These are phyloP conservation scores for Candida dubliniensis DNA, from an alignment of 1,139 yeast species.

Conservation along the genomic window DNA sequence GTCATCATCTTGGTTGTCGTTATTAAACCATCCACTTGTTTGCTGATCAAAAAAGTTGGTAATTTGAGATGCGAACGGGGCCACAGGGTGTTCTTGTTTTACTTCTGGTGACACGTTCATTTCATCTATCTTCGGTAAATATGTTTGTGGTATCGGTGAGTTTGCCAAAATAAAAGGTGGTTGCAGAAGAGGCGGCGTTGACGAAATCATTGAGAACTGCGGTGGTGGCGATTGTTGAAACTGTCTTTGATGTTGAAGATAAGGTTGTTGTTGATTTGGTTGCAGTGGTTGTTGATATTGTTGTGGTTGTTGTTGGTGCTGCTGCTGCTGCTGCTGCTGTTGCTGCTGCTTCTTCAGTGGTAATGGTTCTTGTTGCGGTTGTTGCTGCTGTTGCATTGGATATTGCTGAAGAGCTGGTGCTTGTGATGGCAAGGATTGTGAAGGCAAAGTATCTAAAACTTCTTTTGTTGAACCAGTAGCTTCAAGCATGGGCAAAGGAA, in stretches of 20 bases:
- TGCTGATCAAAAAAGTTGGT: conserved; percentile 74
- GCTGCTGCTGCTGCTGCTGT: conserved; percentile 1
- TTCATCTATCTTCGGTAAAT: conserved; percentile 15
- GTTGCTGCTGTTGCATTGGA: background rate
- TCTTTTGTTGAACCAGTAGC: conserved; percentile 56
- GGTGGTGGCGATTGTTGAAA: conserved; percentile 1
- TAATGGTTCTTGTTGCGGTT: background rate
- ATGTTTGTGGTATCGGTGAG: conserved; percentile 16
- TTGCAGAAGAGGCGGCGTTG: conserved; percentile 1
- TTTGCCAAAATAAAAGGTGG: conserved; percentile 14
- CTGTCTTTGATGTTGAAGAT: background rate
- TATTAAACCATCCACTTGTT: conserved; percentile 73
- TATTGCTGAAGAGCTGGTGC: background rate
- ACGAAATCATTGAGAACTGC: conserved; percentile 1
- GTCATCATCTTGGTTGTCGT: conserved; percentile 76
- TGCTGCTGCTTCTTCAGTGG: conserved; percentile 1
- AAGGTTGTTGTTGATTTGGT: background rate
- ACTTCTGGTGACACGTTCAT: background rate
- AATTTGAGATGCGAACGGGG: conserved; percentile 40
- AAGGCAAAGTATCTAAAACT: conserved; percentile 1
- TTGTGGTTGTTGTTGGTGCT: background rate
- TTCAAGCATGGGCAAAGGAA: conserved; percentile 75
- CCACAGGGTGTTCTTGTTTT: conserved; percentile 4
- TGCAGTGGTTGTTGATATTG: conserved; percentile 3
- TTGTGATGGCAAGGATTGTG: background rate